Evolutionary conservation across 1,139 yeast genomes (phyloP), one percentile per base, ranked within the genome.

Genomic region (Pichia sp.): DNA sequence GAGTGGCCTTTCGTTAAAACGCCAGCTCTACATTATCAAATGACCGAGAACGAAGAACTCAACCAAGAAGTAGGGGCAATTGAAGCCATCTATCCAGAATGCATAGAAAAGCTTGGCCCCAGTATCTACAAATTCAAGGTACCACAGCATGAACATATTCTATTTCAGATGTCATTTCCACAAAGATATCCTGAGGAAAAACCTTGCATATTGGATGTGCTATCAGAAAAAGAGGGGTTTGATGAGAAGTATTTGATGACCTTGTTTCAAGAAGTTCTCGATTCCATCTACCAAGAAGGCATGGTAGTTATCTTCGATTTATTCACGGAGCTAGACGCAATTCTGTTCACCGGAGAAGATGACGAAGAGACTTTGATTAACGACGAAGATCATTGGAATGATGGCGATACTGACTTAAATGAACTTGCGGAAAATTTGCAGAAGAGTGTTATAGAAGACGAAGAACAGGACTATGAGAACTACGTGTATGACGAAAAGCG

Each of bases 11-110:
- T n/a, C n/a, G n/a, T n/a, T n/a, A n/a, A n/a, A n/a, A n/a, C n/a
- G n/a, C n/a, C n/a, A n/a, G n/a, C n/a, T n/a, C n/a, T n/a, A n/a
- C n/a, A 5, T 12, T 25, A 8, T 6, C 8, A 17, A 4, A 41
- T 41, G 44, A 13, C n/a, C 3, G 46, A 42, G 13, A 53, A 62
- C 16, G 76, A 75, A 47, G 87, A 82, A 35, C 62, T 84, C 12
- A 52, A 58, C n/a, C 94, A 86, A 40, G 98, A 91, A 53, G 60
- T 85, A 19, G 75, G 73, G 34, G 93, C 96, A 11, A 77, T 88
- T 16, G 83, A 84, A 44, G 94, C 96, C 3, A 88, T 91, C n/a
- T 88, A 76, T 52, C 96, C 94, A 1, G 83, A 69, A 13, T 66
- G 69, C 30, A 49, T 74, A 2, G 47, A 50, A 12, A 47, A 49